These are phyloP conservation scores for Acacia acuminata DNA, from an alignment of 306 rosid genomes.

Conservation along the genomic window DNA sequence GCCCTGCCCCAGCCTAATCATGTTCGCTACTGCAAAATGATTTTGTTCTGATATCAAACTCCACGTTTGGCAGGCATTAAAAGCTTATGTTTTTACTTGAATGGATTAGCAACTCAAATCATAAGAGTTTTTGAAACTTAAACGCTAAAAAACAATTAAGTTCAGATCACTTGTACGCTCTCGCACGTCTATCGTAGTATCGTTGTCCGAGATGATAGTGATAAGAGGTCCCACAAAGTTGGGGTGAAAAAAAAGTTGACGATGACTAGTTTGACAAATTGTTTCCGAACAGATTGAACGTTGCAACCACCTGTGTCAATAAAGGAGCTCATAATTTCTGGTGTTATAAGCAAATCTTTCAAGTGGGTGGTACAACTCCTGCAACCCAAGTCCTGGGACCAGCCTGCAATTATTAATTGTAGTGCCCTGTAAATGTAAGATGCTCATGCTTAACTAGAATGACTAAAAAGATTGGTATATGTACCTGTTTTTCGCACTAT, in stretches of 20 bases:
- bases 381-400: background rate
- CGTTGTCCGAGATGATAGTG: background rate
- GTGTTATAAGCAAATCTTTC: background rate
- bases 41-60: background rate
- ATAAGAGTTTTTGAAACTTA: background rate
- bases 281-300: background rate
- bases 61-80: background rate
- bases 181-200: constrained; percentile 15
- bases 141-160: background rate
- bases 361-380: background rate
- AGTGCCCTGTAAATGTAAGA: background rate
- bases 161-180: background rate
- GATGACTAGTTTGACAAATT: background rate
- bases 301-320: background rate
- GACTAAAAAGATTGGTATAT: background rate
- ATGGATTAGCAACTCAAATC: background rate
- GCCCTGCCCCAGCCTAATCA: constrained; percentile 9
- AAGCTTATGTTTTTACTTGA: background rate
- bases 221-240: background rate
- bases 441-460: background rate
- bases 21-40: background rate
- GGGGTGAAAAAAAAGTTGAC: background rate
- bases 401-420: background rate
- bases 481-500: background rate
- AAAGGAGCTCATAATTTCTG: background rate